phyloP scores from a whole-genome alignment of 164 flowering plant species.

The Chimonanthus praecox region DNA sequence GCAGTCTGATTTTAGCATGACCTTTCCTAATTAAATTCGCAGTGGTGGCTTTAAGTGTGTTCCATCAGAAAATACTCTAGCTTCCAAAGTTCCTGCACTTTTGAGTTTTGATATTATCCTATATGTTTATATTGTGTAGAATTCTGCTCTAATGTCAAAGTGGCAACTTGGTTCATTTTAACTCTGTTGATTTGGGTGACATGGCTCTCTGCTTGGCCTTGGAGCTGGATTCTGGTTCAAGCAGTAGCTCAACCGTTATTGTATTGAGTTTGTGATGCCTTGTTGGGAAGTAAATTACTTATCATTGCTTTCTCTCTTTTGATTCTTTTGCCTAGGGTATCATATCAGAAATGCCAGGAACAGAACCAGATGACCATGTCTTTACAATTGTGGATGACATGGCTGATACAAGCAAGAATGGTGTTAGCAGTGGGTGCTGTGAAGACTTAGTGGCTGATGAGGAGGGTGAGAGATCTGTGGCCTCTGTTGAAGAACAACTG shows the following conservation, averaged over 20 bases:
- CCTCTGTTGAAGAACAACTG: constrained; percentile 84
- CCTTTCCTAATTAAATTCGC: background rate
- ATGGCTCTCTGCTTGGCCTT: background rate
- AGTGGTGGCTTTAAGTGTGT: background rate
- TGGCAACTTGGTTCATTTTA: background rate
- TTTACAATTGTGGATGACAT: constrained; percentile 66
- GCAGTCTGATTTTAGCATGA: background rate
- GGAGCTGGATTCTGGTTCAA: background rate
- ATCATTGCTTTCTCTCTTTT: background rate
- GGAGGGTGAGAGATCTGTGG: constrained; percentile 72
- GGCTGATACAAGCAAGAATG: constrained; percentile 50
- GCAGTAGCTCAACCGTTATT: background rate
- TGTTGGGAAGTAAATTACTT: background rate
- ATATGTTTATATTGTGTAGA: too few relatives aligned
- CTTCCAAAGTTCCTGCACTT: background rate
- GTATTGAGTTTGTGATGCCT: background rate
- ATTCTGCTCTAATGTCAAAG: too few relatives aligned
- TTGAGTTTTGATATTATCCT: too few relatives aligned
- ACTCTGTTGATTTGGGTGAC: background rate
- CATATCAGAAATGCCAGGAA: constrained; percentile 52
- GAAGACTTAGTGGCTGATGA: constrained; percentile 82
- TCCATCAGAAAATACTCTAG: background rate
- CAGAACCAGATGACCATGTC: constrained; percentile 45
- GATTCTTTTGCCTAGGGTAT: constrained; percentile 49
- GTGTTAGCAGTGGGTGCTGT: constrained; percentile 32